phyloP scores from a whole-genome alignment of 169 alveolate genomes.

The Plasmodium blacklocki region DNA sequence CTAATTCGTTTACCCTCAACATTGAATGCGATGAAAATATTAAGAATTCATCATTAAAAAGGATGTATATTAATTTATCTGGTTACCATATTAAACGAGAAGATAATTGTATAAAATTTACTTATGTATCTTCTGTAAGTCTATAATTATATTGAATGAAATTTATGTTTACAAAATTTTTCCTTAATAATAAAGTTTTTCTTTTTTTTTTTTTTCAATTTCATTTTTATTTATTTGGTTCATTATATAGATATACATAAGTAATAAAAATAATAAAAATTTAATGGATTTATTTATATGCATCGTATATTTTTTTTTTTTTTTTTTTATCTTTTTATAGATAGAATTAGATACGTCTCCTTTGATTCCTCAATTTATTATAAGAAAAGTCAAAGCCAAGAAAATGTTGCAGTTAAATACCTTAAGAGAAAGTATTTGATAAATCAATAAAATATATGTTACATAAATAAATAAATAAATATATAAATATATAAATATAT shows the following conservation, averaged over 20 bases:
- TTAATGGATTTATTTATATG: not conserved
- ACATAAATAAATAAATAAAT: not conserved
- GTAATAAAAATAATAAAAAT: too few species aligned
- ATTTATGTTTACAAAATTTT: not conserved
- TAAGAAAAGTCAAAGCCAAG: constrained; percentile 43
- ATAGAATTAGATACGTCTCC: constrained; percentile 42
- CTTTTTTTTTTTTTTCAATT: not conserved
- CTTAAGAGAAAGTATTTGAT: constrained; percentile 21
- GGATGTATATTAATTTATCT: constrained; percentile 53
- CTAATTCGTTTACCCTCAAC: constrained; percentile 31
- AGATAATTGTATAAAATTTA: constrained; percentile 11
- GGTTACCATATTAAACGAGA: constrained; percentile 27
- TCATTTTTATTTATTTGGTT: not conserved
- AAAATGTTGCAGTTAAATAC: constrained; percentile 18
- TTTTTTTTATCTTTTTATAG: constrained; percentile 3
- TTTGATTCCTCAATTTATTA: constrained; percentile 42
- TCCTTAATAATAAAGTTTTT: not conserved
- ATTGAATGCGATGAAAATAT: constrained; percentile 58
- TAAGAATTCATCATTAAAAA: constrained; percentile 21
- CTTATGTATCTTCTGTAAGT: constrained; percentile 51
- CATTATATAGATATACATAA: too few species aligned
- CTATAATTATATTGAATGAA: too few species aligned
- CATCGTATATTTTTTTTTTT: not conserved
- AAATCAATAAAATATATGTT: not conserved
- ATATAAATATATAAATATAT: too few species aligned